A percentile compares a stretch with the other conserved stretches of the same genome.
phyloP scores from a whole-genome alignment of 768 basidiomycete genomes.

The Hericium coralloides region DNA sequence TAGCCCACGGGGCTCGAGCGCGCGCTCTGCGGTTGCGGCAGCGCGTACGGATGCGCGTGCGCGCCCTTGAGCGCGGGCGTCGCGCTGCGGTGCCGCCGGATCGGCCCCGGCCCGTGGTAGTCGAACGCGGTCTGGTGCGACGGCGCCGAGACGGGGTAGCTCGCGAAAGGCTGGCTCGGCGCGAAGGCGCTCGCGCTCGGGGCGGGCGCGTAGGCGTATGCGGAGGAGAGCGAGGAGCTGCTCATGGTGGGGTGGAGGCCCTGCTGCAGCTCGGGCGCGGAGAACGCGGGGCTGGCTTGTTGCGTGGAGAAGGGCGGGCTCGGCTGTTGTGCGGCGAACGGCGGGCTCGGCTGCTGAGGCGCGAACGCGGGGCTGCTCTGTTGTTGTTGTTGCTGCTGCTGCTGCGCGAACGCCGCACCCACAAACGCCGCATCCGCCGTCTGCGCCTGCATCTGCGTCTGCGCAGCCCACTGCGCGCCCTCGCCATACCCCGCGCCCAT shows the following conservation, averaged over 20 bases:
- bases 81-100: conserved; percentile 66
- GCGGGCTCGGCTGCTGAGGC: not conserved
- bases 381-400: not conserved
- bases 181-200: conserved; percentile 9
- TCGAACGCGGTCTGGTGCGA: conserved; percentile 64
- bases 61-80: conserved; percentile 54
- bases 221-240: conserved; percentile 18
- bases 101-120: conserved; percentile 57
- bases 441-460: too few relatives aligned
- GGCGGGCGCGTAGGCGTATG: conserved; percentile 21
- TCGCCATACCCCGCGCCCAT: conserved; percentile 16
- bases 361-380: not conserved
- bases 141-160: conserved; percentile 47
- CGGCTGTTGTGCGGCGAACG: not conserved
- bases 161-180: conserved; percentile 2
- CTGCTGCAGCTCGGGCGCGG: conserved; percentile 31
- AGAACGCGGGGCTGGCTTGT: conserved; percentile 30
- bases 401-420: not conserved
- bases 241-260: not conserved
- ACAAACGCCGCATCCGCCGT: not conserved
- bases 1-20: conserved; percentile 33
- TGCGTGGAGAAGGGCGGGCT: not conserved
- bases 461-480: not conserved
- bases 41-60: conserved; percentile 28
- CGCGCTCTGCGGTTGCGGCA: conserved; percentile 18